Percentiles rank a stretch among this genome's conserved stretches.
These are phyloP conservation scores for Leccinellum rugosiceps DNA, from an alignment of 768 basidiomycete species.

Conservation along the genomic window DNA sequence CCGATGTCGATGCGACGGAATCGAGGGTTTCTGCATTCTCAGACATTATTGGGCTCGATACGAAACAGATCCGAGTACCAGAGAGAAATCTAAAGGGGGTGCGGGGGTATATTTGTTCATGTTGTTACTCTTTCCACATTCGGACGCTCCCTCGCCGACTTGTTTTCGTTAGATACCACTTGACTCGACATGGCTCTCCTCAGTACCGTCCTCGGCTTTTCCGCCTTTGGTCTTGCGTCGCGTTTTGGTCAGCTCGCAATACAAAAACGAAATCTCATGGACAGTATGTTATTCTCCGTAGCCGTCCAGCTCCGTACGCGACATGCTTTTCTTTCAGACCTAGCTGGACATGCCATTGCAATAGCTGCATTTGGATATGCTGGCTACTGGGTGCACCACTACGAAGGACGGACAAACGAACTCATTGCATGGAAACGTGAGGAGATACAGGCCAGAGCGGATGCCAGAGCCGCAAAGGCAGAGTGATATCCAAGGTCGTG, in stretches of 20 bases:
- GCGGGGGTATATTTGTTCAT: slow-evolving; percentile 25
- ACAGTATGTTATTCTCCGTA: slow-evolving; percentile 53
- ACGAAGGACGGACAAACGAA: slow-evolving; percentile 60
- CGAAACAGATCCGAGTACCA: not conserved
- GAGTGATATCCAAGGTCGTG: slow-evolving; percentile 15
- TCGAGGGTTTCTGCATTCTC: not conserved
- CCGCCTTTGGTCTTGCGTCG: slow-evolving; percentile 76
- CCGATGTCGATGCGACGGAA: slow-evolving; percentile 1
- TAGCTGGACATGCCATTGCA: slow-evolving; percentile 64
- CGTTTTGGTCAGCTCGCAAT: slow-evolving; percentile 87
- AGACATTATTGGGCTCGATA: slow-evolving; percentile 14
- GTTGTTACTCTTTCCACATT: slow-evolving; percentile 19
- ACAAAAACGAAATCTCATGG: slow-evolving; percentile 73
- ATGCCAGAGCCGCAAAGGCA: slow-evolving; percentile 21
- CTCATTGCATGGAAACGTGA: slow-evolving; percentile 62
- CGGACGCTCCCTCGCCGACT: not conserved
- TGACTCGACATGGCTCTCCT: slow-evolving; percentile 53
- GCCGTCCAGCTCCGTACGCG: not conserved
- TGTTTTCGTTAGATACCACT: not conserved
- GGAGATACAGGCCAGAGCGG: slow-evolving; percentile 51
- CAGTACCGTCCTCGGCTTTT: slow-evolving; percentile 72
- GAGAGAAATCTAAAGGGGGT: not conserved
- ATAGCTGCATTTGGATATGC: slow-evolving; percentile 67
- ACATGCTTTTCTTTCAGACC: slow-evolving; percentile 46
- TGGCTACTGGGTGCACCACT: slow-evolving; percentile 73